Percentiles rank a stretch among this genome's conserved stretches.
Conservation (phyloP, 129 eudicot species). For the Scalesia atractyloides region DNA sequence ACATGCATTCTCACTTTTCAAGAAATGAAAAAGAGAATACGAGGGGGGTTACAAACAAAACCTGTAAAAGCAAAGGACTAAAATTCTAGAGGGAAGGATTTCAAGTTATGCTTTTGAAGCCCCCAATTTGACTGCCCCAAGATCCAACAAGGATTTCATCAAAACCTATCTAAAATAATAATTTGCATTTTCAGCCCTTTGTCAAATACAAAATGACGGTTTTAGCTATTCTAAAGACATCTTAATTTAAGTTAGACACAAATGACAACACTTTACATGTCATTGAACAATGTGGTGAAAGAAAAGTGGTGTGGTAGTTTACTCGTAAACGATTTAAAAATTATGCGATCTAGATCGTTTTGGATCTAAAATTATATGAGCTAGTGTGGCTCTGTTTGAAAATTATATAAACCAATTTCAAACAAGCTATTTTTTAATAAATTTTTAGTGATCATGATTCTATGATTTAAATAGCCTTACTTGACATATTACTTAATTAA, state of each 20-base stretch:
- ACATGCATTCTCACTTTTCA: constrained; percentile 37
- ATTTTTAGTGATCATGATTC: no score
- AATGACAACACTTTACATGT: not conserved
- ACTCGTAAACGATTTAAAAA: not conserved
- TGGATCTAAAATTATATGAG: no score
- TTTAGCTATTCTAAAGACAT: not conserved
- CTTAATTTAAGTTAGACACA: not conserved
- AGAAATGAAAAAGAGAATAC: constrained; percentile 30
- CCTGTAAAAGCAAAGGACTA: constrained; percentile 31
- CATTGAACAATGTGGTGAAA: not conserved
- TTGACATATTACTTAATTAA: no score
- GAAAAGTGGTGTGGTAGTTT: not conserved
- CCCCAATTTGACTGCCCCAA: constrained; percentile 32
- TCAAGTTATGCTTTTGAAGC: constrained; percentile 26
- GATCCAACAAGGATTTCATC: constrained; percentile 40
- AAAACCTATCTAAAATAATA: constrained; percentile 1
- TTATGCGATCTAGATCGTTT: no score
- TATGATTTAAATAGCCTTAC: no score
- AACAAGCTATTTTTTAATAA: no score
- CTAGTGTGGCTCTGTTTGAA: no score
- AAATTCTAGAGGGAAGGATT: constrained; percentile 31
- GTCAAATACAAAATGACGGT: not conserved
- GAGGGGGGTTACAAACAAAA: constrained; percentile 34
- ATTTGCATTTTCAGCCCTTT: constrained; percentile 22
- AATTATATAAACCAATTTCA: no score